These are phyloP conservation scores for Podospora didyma DNA, from an alignment of 495 filamentous ascomycete genomes.

Conservation along the genomic window DNA sequence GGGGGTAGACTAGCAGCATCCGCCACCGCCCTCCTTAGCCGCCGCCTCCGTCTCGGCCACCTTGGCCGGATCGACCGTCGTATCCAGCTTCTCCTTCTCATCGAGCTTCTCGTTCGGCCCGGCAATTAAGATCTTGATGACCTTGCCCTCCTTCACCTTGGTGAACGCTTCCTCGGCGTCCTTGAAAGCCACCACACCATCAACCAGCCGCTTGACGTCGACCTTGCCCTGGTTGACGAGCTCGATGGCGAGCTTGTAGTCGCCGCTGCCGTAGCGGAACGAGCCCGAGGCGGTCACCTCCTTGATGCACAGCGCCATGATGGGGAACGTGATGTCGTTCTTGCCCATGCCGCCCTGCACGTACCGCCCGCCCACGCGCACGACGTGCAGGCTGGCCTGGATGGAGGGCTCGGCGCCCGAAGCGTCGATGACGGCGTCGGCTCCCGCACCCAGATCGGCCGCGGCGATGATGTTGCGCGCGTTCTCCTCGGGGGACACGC, in stretches of 20 bases:
- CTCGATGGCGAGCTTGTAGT: constrained; percentile 73
- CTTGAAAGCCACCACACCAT: constrained; percentile 63
- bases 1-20: constrained; percentile 20
- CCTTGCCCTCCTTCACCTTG: constrained; percentile 68
- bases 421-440: constrained; percentile 79
- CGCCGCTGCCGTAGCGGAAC: constrained; percentile 79
- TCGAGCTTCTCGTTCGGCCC: constrained; percentile 56
- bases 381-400: constrained; percentile 65
- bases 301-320: constrained; percentile 73
- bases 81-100: constrained; percentile 11
- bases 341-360: constrained; percentile 85
- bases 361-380: constrained; percentile 71
- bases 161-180: constrained; percentile 75
- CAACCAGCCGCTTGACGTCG: constrained; percentile 68
- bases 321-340: constrained; percentile 73
- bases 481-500: constrained; percentile 58
- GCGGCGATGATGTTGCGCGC: constrained; percentile 53
- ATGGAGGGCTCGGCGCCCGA: constrained; percentile 75
- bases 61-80: constrained; percentile 18
- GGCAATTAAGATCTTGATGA: constrained; percentile 81
- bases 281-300: constrained; percentile 77
- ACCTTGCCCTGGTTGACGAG: constrained; percentile 61
- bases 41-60: constrained; percentile 3
- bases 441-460: constrained; percentile 53
- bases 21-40: not conserved